Percentiles rank a stretch among this genome's conserved stretches.
These are phyloP conservation scores for Sclerotinia minor DNA, from an alignment of 2,329 filamentous ascomycete genomes.

Conservation along the genomic window DNA sequence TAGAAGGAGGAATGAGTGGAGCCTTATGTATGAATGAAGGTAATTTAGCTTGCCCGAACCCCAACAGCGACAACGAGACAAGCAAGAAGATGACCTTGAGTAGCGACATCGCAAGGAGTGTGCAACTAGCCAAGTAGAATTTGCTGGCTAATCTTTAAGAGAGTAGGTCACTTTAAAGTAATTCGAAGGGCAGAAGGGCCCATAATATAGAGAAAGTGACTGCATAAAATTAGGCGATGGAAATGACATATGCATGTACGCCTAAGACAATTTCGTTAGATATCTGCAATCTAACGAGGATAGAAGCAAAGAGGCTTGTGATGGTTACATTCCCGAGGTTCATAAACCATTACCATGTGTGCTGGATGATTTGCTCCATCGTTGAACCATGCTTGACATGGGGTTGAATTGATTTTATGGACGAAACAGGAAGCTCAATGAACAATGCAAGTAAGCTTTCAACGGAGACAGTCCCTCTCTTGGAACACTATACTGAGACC, in stretches of 20 bases:
- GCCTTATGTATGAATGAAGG: constrained; percentile 16
- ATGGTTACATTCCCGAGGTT: background rate
- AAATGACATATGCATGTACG: background rate
- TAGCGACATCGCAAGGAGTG: background rate
- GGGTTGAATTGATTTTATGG: background rate
- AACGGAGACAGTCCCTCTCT: constrained; percentile 7
- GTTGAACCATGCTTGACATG: constrained; percentile 9
- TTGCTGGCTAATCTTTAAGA: background rate
- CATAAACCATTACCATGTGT: background rate
- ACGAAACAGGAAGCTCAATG: constrained; percentile 18
- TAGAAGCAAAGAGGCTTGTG: constrained; percentile 11
- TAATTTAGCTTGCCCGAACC: constrained; percentile 4
- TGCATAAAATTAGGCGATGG: background rate
- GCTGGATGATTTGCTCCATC: background rate
- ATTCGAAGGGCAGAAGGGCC: background rate
- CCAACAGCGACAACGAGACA: constrained; percentile 15
- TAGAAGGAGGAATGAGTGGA: background rate
- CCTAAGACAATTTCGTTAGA: constrained; percentile 5
- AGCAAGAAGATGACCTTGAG: constrained; percentile 15
- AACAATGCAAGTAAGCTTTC: constrained; percentile 1
- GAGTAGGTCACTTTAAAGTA: background rate
- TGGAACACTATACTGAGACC: background rate
- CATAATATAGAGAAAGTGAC: constrained; percentile 13
- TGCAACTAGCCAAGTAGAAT: background rate
- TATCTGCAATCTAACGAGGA: background rate